Conservation (phyloP, 2,329 filamentous ascomycete species). For the Graphilbum ipis-grandicollis region DNA sequence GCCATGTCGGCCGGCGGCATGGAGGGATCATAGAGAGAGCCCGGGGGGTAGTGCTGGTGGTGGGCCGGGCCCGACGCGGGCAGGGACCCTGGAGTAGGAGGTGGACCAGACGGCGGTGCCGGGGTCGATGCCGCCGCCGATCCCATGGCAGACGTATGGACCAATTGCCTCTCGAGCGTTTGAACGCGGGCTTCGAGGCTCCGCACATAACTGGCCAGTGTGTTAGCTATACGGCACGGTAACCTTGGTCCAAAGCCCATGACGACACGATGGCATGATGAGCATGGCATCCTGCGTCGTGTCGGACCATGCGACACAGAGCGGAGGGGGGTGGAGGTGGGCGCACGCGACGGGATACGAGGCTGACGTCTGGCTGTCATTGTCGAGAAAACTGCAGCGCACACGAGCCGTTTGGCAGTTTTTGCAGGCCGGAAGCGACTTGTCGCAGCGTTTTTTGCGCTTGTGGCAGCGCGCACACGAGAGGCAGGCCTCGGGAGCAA, state of each 20-base stretch:
- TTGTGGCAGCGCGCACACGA: constrained; percentile 17
- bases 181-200: constrained; percentile 3
- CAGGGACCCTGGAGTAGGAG: background rate
- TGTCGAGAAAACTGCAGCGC: constrained; percentile 22
- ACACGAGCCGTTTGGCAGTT: constrained; percentile 20
- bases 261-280: too few relatives aligned
- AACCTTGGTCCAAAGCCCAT: too few relatives aligned
- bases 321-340: too few relatives aligned
- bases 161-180: background rate
- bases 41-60: background rate
- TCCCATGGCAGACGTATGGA: background rate
- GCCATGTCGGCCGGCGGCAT: too few relatives aligned
- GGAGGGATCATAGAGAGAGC: too few relatives aligned
- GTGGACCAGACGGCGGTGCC: background rate
- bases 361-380: constrained; percentile 17
- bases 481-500: constrained; percentile 4
- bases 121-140: background rate
- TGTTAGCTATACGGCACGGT: too few relatives aligned
- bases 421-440: constrained; percentile 19
- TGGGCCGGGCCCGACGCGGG: too few relatives aligned
- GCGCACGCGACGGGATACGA: constrained; percentile 23
- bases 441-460: constrained; percentile 25
- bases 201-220: constrained; percentile 3
- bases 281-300: too few relatives aligned
- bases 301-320: too few relatives aligned